Evolutionary conservation across 228 moss, liverwort and hornwort species (phyloP).

Genomic region (Sphagnum magellanicum): DNA sequence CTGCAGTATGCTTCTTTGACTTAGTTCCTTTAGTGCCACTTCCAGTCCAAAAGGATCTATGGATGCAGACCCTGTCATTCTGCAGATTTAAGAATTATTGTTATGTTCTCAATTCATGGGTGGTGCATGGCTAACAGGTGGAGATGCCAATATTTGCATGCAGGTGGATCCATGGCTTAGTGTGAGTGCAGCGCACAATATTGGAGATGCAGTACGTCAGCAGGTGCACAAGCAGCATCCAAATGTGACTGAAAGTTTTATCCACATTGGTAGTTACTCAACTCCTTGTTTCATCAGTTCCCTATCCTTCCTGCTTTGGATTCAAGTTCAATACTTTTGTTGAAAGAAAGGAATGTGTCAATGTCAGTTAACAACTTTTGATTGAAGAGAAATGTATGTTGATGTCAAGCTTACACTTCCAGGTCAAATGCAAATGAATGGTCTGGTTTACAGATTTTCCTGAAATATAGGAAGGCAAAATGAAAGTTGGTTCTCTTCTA

Average conservation of each 20-base stretch:
- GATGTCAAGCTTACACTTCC: no score
- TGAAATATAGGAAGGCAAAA: background rate
- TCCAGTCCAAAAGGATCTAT: no score
- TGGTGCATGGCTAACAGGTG: no score
- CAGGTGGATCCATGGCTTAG: constrained; percentile 99
- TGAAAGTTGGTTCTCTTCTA: background rate
- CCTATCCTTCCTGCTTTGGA: background rate
- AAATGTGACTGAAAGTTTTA: constrained; percentile 86
- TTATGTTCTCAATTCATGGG: background rate
- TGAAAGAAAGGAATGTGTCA: background rate
- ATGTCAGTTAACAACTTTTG: background rate
- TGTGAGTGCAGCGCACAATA: constrained; percentile 95
- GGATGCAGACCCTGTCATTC: no score
- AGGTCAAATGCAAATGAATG: no score
- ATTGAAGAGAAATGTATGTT: background rate
- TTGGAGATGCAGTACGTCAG: constrained; percentile 81
- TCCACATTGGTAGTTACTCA: constrained; percentile 66
- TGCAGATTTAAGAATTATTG: background rate
- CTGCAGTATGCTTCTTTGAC: no score
- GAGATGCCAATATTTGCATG: constrained; percentile 7
- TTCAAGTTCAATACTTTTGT: background rate
- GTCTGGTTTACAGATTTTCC: background rate
- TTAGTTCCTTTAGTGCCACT: background rate
- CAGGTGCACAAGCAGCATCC: constrained; percentile 61
- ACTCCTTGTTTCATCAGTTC: background rate